These are phyloP conservation scores for Caryopteris hybrid DNA, from an alignment of 305 asterid species.

Conservation along the genomic window DNA sequence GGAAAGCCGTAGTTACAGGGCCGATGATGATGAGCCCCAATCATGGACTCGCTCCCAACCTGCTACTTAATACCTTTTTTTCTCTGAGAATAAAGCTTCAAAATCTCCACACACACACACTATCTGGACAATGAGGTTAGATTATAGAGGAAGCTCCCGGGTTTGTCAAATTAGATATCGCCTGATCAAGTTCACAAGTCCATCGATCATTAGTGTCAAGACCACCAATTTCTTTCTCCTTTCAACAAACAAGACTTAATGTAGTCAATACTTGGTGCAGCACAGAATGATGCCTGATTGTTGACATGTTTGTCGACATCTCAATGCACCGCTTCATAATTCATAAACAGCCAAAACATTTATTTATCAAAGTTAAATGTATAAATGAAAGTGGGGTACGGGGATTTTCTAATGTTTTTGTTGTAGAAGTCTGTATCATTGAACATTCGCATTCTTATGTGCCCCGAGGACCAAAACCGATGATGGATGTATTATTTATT, in stretches of 20 bases:
- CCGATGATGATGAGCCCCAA: constrained; percentile 63
- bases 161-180: not conserved
- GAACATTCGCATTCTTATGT: no score
- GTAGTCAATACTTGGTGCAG: not conserved
- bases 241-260: not conserved
- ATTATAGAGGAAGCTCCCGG: not conserved
- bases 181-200: no score
- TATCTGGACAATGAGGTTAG: not conserved
- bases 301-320: not conserved
- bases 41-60: constrained; percentile 62
- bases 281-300: no score
- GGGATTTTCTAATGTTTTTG: no score
- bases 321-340: not conserved
- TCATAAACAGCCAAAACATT: not conserved
- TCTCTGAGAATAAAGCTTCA: not conserved
- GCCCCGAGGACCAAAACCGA: no score
- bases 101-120: not conserved
- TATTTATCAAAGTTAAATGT: no score
- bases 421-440: no score
- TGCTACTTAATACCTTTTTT: constrained; percentile 30
- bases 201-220: not conserved
- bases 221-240: not conserved
- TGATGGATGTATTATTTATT: no score
- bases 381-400: no score
- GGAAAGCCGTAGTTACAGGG: constrained; percentile 48